phyloP scores from a whole-genome alignment of 1,139 yeast species.

The Candida sanyaensis region DNA sequence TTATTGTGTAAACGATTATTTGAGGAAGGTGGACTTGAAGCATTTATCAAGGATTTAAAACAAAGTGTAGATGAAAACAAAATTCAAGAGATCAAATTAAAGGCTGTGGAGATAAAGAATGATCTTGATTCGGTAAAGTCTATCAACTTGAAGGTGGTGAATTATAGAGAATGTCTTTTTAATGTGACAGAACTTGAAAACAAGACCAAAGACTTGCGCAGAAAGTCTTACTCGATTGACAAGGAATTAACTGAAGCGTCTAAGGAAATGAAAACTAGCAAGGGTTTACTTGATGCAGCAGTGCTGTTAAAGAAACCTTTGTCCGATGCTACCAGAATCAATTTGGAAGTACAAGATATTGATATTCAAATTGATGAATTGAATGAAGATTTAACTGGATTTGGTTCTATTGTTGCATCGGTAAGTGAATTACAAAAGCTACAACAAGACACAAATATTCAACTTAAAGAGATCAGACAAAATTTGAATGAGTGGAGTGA shows the following conservation, averaged over 20 bases:
- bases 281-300: slow-evolving; percentile 10
- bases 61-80: slow-evolving; percentile 39
- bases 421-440: slow-evolving; percentile 54
- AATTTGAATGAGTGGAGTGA: slow-evolving; percentile 46
- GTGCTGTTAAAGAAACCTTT: slow-evolving; percentile 26
- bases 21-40: slow-evolving; percentile 37
- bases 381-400: slow-evolving; percentile 40
- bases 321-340: slow-evolving; percentile 36
- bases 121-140: slow-evolving; percentile 29
- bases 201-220: slow-evolving; percentile 12
- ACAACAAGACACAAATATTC: slow-evolving; percentile 44
- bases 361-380: slow-evolving; percentile 36
- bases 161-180: slow-evolving; percentile 23
- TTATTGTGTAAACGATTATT: slow-evolving; percentile 66
- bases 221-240: slow-evolving; percentile 16
- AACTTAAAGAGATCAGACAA: slow-evolving; percentile 48
- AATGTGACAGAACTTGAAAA: slow-evolving; percentile 10
- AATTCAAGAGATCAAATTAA: slow-evolving; percentile 36
- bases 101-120: slow-evolving; percentile 32
- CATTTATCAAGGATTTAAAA: slow-evolving; percentile 34
- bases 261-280: slow-evolving; percentile 5
- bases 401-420: slow-evolving; percentile 29
- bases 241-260: slow-evolving; percentile 17
- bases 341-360: slow-evolving; percentile 34
- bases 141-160: slow-evolving; percentile 29